Percentiles rank a stretch among this genome's conserved stretches.
Evolutionary conservation across 306 rosid species (phyloP).

Genomic region (Rubus idaeus): DNA sequence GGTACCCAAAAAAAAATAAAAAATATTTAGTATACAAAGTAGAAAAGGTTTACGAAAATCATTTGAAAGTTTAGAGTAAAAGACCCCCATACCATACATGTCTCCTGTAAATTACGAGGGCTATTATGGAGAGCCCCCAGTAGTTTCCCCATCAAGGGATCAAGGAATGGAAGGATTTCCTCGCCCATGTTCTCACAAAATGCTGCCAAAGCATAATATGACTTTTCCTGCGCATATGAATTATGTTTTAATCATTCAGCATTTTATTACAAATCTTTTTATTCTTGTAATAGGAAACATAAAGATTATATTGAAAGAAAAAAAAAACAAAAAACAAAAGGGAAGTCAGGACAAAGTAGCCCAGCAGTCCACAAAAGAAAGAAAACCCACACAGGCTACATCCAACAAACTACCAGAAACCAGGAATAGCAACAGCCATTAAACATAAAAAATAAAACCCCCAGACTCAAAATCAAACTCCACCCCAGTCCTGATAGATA

Average conservation of each 20-base stretch:
- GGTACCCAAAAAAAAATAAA: constrained; percentile 1
- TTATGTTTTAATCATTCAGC: constrained; percentile 24
- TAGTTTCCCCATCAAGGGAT: constrained; percentile 89
- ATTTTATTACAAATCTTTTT: background rate
- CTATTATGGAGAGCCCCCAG: constrained; percentile 83
- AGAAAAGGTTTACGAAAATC: background rate
- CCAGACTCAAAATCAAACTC: background rate
- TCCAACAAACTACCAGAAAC: background rate
- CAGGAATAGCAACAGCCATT: background rate
- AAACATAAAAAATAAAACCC: background rate
- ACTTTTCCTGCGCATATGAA: constrained; percentile 72
- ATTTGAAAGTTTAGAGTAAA: constrained; percentile 20
- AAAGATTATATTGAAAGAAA: background rate
- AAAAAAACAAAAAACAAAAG: background rate
- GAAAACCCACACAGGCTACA: background rate
- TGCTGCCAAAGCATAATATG: constrained; percentile 98
- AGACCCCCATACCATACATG: constrained; percentile 84
- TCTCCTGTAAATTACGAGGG: constrained; percentile 85
- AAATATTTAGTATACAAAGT: constrained; percentile 11
- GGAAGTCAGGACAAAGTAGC: background rate
- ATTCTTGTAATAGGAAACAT: background rate
- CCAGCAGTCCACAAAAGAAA: background rate
- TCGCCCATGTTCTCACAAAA: constrained; percentile 98
- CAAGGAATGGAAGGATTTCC: constrained; percentile 92
- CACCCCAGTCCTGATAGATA: background rate